Evolutionary conservation across 345 rosid genomes (phyloP).

Genomic region (Eucalyptus pauciflora): DNA sequence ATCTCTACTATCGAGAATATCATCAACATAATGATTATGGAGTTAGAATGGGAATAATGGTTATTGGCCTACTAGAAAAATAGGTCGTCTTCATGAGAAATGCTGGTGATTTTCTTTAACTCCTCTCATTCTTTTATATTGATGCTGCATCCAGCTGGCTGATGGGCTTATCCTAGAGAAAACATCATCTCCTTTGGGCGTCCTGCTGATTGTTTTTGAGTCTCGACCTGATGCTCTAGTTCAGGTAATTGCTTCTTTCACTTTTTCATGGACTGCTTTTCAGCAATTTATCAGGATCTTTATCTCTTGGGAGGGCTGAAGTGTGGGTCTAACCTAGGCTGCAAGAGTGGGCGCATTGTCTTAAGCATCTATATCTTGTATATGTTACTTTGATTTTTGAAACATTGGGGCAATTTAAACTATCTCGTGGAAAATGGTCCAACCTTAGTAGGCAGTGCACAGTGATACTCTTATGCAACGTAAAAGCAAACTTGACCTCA

Average conservation of each 20-base stretch:
- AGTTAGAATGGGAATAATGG: not conserved
- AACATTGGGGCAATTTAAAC: not conserved
- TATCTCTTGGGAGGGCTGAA: not conserved
- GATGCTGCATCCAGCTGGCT: constrained; percentile 51
- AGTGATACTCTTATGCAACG: not conserved
- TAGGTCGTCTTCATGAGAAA: not conserved
- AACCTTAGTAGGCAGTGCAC: not conserved
- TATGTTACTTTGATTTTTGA: not conserved
- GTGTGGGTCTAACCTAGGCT: not conserved
- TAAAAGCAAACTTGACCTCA: not conserved
- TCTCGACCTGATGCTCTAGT: constrained; percentile 96
- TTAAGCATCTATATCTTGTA: not conserved
- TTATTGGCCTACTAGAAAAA: not conserved
- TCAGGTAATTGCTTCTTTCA: constrained; percentile 43
- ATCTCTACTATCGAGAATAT: not conserved
- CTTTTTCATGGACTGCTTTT: not conserved
- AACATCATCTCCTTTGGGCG: constrained; percentile 95
- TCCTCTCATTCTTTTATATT: not conserved
- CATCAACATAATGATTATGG: not conserved
- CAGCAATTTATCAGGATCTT: not conserved
- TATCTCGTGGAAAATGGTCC: not conserved
- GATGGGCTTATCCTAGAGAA: constrained; percentile 92
- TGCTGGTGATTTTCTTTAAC: not conserved
- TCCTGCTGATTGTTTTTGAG: constrained; percentile 91
- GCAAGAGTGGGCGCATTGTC: not conserved